A percentile compares a stretch with the other conserved stretches of the same genome.
Conservation (phyloP, 2,329 filamentous ascomycete species). For the Hymenoscyphus repandus region DNA sequence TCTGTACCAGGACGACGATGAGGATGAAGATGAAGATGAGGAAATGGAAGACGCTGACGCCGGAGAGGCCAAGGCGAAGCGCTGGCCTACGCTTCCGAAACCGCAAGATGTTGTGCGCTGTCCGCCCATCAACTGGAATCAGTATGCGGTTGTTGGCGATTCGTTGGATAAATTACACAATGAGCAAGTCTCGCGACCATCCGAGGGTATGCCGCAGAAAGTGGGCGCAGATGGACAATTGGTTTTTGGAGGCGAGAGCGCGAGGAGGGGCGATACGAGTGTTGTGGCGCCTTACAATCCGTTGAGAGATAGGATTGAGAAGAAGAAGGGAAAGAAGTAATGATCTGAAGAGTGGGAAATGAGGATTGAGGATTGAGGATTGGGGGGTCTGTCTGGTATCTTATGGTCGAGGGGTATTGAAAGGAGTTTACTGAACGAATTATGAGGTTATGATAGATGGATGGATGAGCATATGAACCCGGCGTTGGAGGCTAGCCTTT, state of each 20-base stretch:
- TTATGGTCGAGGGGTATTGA: background rate
- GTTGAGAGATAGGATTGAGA: conserved; percentile 43
- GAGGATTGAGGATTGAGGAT: background rate
- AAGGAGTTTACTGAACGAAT: background rate
- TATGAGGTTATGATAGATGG: background rate
- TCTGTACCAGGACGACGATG: conserved; percentile 26
- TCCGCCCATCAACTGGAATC: conserved; percentile 89
- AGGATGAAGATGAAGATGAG: conserved; percentile 30
- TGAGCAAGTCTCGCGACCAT: conserved; percentile 67
- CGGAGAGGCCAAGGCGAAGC: background rate
- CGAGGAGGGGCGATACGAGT: conserved; percentile 42
- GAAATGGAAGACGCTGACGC: conserved; percentile 21
- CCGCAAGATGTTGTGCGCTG: conserved; percentile 80
- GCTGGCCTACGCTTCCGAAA: conserved; percentile 63
- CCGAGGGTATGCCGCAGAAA: conserved; percentile 46
- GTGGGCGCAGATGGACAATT: conserved; percentile 42
- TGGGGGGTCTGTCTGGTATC: background rate
- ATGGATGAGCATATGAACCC: background rate
- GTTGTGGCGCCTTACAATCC: conserved; percentile 54
- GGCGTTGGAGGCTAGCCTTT: background rate
- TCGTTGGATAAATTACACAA: conserved; percentile 79
- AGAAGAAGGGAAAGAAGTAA: conserved; percentile 22
- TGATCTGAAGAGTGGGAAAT: conserved; percentile 3
- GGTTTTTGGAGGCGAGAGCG: conserved; percentile 34
- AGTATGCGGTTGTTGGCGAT: conserved; percentile 86